Base-by-base conservation (phyloP, 208 protist genomes). In the Trypanosoma platydactyli region DNA sequence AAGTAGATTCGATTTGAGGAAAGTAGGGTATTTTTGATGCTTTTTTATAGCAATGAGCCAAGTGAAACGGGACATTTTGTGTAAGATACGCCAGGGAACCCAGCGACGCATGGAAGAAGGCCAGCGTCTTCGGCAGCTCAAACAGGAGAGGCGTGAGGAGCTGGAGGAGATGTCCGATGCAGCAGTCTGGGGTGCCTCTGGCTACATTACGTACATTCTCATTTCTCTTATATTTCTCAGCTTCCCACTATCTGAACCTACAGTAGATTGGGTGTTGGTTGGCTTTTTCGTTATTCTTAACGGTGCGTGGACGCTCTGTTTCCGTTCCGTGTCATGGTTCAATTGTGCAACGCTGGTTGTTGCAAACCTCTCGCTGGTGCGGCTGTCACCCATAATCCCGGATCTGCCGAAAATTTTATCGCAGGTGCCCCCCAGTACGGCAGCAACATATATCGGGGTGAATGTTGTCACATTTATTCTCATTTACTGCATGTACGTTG, bases 171-270 rank as follows among this genome's bases (percentile, higher is more conserved):
- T 18, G 16, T 16, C 51, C 51, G 29, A 71, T 68, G 45, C 60
- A 58, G n/a, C 18, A 20, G 38, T 42, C 54, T 60, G 12, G 65
- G 68, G 20, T 44, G 77, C 15, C 68, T 68, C 40, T 48, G 41
- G 59, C 27, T 86, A 84, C 49, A 74, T 94, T 51, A 73, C 85
- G 0, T 88, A 65, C 56, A 93, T 95, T 48, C 51, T 93, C 27
- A 80, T 93, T 46, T 83, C 75, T 49, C 79, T 95, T 15, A 40
- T 95, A 7, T 92, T 93, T 45, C 62, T 92, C 11, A 93, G 84
- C 51, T 80, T 95, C 57, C 89, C 89, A 1, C 73, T 95, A 20
- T 89, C 84, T 0, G 86, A 93, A 41, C 76, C 64, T 40, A 73
- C 77, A 20, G 79, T 95, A 5, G 86, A 95, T 60, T 95, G 89